Evolutionary conservation across 345 rosid genomes (phyloP).

Genomic region (Eucalyptus sideroxylon): DNA sequence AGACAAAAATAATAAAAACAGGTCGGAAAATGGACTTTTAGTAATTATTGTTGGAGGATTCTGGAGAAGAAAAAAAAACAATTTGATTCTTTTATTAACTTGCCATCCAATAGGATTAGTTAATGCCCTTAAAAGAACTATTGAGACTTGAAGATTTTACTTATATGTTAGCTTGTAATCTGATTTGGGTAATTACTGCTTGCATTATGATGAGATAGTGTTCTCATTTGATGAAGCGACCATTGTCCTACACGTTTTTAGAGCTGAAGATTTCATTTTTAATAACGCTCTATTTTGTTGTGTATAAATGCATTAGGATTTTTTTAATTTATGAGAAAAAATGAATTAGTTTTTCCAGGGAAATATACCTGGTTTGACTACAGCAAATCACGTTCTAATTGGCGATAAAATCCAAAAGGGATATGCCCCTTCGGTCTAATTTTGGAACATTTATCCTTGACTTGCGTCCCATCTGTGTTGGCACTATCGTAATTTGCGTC

Average conservation of each 20-base stretch:
- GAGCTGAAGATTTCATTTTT: neutral
- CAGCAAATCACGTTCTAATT: neutral
- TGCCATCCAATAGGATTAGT: neutral
- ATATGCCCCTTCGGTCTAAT: neutral
- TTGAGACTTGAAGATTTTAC: neutral
- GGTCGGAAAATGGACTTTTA: neutral
- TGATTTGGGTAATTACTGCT: neutral
- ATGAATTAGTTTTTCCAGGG: neutral
- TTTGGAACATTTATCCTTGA: neutral
- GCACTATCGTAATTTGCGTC: neutral
- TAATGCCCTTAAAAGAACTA: neutral
- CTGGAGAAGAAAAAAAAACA: neutral
- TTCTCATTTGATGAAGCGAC: neutral
- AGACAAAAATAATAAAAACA: neutral
- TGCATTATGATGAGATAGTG: neutral
- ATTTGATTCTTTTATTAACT: neutral
- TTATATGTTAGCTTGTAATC: neutral
- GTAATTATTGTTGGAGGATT: neutral
- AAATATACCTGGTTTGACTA: neutral
- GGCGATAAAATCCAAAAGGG: neutral
- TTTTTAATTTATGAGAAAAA: neutral
- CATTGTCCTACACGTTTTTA: accelerated
- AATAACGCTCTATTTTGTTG: neutral
- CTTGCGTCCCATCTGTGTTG: neutral
- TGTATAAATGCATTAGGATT: neutral